These are phyloP conservation scores for Breviolum minutum DNA, from an alignment of 73 alveolate genomes.

Conservation along the genomic window DNA sequence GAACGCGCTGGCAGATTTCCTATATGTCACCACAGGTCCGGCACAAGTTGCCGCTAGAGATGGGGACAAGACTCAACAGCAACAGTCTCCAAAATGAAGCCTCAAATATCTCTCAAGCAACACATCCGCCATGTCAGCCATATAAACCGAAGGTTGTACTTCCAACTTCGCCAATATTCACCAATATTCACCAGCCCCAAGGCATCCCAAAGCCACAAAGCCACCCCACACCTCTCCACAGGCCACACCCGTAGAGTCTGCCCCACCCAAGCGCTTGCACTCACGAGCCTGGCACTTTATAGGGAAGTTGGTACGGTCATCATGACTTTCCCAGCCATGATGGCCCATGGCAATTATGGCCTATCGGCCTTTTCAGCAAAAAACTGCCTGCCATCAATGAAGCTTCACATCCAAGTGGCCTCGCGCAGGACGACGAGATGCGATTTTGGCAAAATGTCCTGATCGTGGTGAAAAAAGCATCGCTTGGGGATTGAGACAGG, in stretches of 20 bases:
- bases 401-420: neutral
- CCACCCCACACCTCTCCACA: constrained; percentile 16
- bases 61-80: too few species aligned
- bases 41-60: too few species aligned
- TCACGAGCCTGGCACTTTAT: constrained; percentile 88
- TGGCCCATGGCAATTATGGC: neutral
- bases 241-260: constrained; percentile 90
- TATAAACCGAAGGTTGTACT: neutral
- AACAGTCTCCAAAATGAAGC: too few species aligned
- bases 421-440: constrained; percentile 43
- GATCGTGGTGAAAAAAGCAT: neutral
- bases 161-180: neutral
- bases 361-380: too few species aligned
- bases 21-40: neutral
- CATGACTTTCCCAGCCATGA: neutral
- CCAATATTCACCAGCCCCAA: neutral
- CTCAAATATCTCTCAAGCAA: too few species aligned
- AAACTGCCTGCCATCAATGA: neutral
- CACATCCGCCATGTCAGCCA: too few species aligned
- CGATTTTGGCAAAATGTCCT: constrained; percentile 36
- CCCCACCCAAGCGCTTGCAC: constrained; percentile 83
- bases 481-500: too few species aligned
- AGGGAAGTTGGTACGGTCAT: too few species aligned
- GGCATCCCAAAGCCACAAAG: neutral
- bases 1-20: constrained; percentile 41